These are phyloP conservation scores for Leishmania turanica DNA, from an alignment of 208 protist species.

Conservation along the genomic window DNA sequence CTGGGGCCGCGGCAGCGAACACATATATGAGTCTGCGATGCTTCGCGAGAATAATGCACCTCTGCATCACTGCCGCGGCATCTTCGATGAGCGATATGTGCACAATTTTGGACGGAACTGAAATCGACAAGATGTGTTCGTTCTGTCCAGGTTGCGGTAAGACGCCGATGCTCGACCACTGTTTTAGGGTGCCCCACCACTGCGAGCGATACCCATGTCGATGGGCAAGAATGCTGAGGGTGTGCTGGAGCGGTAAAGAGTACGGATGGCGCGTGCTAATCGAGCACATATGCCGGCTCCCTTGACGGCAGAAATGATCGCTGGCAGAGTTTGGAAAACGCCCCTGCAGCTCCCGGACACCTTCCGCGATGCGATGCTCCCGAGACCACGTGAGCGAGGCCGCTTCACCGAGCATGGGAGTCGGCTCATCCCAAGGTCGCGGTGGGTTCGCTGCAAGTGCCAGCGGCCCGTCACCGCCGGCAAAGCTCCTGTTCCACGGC, in stretches of 20 bases:
- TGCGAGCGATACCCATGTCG: slow-evolving; percentile 43
- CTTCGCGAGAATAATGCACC: slow-evolving; percentile 49
- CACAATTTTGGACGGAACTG: slow-evolving; percentile 36
- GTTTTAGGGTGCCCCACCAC: slow-evolving; percentile 63
- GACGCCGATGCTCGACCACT: slow-evolving; percentile 42
- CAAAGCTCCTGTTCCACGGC: not conserved
- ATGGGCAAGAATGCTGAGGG: slow-evolving; percentile 27
- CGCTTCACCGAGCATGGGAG: not conserved
- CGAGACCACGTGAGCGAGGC: not conserved
- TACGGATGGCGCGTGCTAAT: slow-evolving; percentile 31
- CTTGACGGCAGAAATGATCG: not conserved
- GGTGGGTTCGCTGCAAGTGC: not conserved
- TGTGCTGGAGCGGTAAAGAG: not conserved
- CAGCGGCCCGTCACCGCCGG: not conserved
- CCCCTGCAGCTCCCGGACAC: slow-evolving; percentile 1
- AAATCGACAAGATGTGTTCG: slow-evolving; percentile 25
- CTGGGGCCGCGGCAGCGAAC: no score
- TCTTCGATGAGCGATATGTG: slow-evolving; percentile 79
- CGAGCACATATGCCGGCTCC: slow-evolving; percentile 10
- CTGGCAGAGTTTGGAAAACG: slow-evolving; percentile 1
- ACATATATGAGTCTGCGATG: slow-evolving; percentile 5
- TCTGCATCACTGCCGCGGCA: slow-evolving; percentile 41
- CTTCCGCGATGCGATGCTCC: not conserved
- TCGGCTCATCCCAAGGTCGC: not conserved
- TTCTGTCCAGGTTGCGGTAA: slow-evolving; percentile 9